Percentiles rank a stretch among this genome's conserved stretches.
These are phyloP conservation scores for Tetratostichococcus sp. DNA, from an alignment of 139 green algal genomes.

Conservation along the genomic window DNA sequence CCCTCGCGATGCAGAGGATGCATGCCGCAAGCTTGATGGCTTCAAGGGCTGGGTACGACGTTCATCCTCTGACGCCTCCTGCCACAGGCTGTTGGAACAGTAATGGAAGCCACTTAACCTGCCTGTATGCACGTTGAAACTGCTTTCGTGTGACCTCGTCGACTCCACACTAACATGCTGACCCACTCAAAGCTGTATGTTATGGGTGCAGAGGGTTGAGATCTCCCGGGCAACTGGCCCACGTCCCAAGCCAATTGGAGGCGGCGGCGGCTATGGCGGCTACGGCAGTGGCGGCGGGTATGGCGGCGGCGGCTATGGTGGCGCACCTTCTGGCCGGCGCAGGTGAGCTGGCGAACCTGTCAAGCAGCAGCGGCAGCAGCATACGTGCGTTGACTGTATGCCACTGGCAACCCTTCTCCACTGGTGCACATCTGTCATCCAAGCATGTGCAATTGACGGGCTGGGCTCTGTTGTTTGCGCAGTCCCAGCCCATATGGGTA, in stretches of 20 bases:
- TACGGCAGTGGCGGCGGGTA: neutral
- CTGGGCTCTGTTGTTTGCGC: neutral
- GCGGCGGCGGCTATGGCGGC: neutral
- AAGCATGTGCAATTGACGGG: too few species aligned
- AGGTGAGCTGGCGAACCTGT: neutral
- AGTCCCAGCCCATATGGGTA: neutral
- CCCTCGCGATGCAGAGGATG: constrained; percentile 54
- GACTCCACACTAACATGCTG: too few species aligned
- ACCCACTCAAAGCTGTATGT: neutral
- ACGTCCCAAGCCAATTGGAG: neutral
- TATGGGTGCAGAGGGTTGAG: neutral
- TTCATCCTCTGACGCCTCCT: too few species aligned
- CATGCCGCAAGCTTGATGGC: constrained; percentile 40
- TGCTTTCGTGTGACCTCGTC: too few species aligned
- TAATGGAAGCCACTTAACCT: too few species aligned
- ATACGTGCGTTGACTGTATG: neutral
- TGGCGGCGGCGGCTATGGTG: neutral
- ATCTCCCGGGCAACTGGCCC: neutral
- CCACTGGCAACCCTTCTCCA: too few species aligned
- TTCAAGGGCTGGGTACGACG: constrained; percentile 16
- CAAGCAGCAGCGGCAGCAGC: neutral
- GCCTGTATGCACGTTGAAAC: too few species aligned
- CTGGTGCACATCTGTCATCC: too few species aligned
- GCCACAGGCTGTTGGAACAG: too few species aligned
- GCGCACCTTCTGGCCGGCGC: too few species aligned